A percentile compares a stretch with the other conserved stretches of the same genome.
Conservation (phyloP, 176 grass and related monocot genomes). For the Elaeis guineensis region DNA sequence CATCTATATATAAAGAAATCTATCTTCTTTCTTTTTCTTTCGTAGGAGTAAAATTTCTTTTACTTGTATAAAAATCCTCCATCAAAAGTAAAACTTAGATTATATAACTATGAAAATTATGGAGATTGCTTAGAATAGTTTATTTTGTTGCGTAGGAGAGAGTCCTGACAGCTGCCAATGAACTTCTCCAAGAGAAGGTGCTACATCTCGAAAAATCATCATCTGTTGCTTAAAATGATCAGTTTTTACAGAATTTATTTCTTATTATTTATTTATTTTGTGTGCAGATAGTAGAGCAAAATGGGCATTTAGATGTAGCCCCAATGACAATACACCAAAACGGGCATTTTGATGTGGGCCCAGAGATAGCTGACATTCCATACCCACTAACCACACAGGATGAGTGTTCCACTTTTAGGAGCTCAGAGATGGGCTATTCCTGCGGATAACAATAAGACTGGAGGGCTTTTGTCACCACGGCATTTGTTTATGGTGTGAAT, state of each 20-base stretch:
- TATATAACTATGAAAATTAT: too few species aligned
- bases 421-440: conserved; percentile 86
- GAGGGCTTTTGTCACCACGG: background rate
- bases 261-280: background rate
- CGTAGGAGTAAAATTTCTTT: too few species aligned
- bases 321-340: too few species aligned
- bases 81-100: too few species aligned
- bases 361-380: conserved; percentile 61
- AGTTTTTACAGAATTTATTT: too few species aligned
- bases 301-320: background rate
- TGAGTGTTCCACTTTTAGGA: conserved; percentile 74
- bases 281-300: conserved; percentile 88
- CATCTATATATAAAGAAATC: too few species aligned
- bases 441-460: conserved; percentile 55
- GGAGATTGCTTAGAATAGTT: background rate
- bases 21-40: too few species aligned
- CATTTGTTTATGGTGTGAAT: too few species aligned
- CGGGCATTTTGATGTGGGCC: conserved; percentile 48
- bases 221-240: too few species aligned
- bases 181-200: conserved; percentile 82
- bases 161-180: conserved; percentile 77
- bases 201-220: too few species aligned
- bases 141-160: conserved; percentile 47
- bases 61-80: too few species aligned
- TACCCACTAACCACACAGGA: conserved; percentile 76